phyloP scores from a whole-genome alignment of 2,329 filamentous ascomycete genomes.

The Diaporthe sp. region DNA sequence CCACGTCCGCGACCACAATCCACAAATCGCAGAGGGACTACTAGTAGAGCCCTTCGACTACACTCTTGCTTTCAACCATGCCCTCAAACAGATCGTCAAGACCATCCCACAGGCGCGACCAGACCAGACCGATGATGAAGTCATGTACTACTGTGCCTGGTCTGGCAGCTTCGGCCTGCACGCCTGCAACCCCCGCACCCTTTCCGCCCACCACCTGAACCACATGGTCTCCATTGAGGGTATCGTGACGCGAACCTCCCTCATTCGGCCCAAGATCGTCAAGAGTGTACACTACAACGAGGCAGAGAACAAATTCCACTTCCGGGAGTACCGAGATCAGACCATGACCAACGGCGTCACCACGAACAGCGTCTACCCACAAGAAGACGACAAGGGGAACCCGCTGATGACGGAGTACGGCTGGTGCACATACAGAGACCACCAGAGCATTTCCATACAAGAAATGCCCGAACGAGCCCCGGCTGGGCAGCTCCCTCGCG shows the following conservation, averaged over 20 bases:
- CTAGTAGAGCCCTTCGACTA: slow-evolving; percentile 91
- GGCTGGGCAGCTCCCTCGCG: slow-evolving; percentile 92
- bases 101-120: slow-evolving; percentile 81
- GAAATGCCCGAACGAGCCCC: slow-evolving; percentile 99
- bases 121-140: slow-evolving; percentile 82
- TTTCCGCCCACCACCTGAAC: slow-evolving; percentile 91
- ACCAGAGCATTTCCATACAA: slow-evolving; percentile 97
- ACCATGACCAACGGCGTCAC: slow-evolving; percentile 95
- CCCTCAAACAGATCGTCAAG: slow-evolving; percentile 88
- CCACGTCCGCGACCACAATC: slow-evolving; percentile 88
- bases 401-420: slow-evolving; percentile 95
- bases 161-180: slow-evolving; percentile 96
- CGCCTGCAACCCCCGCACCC: slow-evolving; percentile 92
- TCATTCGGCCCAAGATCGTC: slow-evolving; percentile 96
- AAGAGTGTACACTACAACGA: slow-evolving; percentile 98
- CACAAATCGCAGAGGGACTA: slow-evolving; percentile 82
- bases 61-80: slow-evolving; percentile 87
- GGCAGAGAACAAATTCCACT: slow-evolving; percentile 85
- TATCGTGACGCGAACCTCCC: slow-evolving; percentile 95
- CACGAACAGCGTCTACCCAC: slow-evolving; percentile 92
- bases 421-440: slow-evolving; percentile 94
- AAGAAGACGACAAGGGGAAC: slow-evolving; percentile 93
- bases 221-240: slow-evolving; percentile 98
- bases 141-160: slow-evolving; percentile 96
- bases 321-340: slow-evolving; percentile 93